Evolutionary conservation across 306 rosid species (phyloP), one percentile per base, ranked within the genome.

Genomic region (Quercus dentata): DNA sequence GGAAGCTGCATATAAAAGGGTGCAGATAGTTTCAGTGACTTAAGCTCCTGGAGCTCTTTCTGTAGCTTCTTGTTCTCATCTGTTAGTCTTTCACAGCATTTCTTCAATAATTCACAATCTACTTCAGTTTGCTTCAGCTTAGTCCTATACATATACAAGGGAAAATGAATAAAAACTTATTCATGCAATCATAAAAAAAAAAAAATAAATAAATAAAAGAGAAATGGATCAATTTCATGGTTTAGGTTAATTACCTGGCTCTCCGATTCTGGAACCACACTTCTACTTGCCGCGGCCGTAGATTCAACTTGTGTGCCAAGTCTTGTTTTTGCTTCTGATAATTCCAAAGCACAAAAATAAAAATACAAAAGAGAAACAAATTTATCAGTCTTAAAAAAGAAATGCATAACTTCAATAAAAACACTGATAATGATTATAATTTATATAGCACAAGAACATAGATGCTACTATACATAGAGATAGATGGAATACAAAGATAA

Each of bases 181-280:
- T 75, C 54, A 33, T 38, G n/a, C 13, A 11, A 30, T 54, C 30
- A 49, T 23, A 23, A 27, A 27, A 27, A 27, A 21, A 21, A 21
- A 31, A 14, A 15, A 20, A 3, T 23, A n/a, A 33, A 64, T 19
- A 25, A 57, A 12, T 17, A 12, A 25, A 41, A 41, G 0, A 41
- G 46, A 41, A 41, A 41, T 31, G 1, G n/a, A 33, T n/a, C 4
- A 4, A 18, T 67, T 19, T 19, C 72, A 35, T 31, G 21, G 14
- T 4, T 20, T 6, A 67, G 13, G 54, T 17, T 0, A 23, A 5
- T 4, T 71, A 95, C 99, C 98, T 93, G 27, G 99, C 99, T 81
- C 99, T 89, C 44, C 99, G 82, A 84, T 95, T 95, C 75, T 95
- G 99, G 81, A 95, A 93, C 99, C 99, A 95, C 73, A 95, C 99